These are phyloP conservation scores for Amaranthus cruentus DNA, from an alignment of 148 eudicot genomes.

Conservation along the genomic window DNA sequence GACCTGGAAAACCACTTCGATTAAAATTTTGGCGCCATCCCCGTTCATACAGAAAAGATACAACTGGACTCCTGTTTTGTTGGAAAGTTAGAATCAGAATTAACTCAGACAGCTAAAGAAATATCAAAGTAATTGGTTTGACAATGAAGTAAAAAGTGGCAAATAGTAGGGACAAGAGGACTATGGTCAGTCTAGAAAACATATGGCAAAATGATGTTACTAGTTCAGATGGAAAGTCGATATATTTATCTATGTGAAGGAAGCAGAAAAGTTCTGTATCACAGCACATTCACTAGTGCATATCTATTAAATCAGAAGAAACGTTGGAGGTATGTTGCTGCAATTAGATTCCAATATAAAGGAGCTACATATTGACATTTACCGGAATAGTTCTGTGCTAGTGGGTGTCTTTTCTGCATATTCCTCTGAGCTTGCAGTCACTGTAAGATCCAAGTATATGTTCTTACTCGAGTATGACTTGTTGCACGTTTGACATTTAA, in stretches of 20 bases:
- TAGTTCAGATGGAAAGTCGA: neutral
- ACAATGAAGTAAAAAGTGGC: neutral
- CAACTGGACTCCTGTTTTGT: conserved; percentile 72
- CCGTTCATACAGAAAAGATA: conserved; percentile 90
- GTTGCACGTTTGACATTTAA: conserved; percentile 69
- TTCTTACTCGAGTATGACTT: conserved; percentile 90
- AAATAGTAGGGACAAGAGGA: neutral
- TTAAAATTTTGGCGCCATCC: conserved; percentile 98
- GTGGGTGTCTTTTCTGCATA: conserved; percentile 65
- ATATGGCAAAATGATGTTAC: neutral
- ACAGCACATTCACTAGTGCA: neutral
- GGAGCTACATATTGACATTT: conserved; percentile 6
- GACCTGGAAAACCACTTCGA: conserved; percentile 88
- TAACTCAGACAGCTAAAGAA: neutral
- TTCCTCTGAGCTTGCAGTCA: conserved; percentile 73
- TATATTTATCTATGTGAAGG: neutral
- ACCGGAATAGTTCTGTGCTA: conserved; percentile 85
- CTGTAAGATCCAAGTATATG: conserved; percentile 85
- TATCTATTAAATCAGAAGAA: neutral
- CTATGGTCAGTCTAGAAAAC: neutral
- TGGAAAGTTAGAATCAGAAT: neutral
- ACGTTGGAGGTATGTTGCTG: neutral
- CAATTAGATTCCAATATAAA: neutral
- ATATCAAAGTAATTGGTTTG: neutral
- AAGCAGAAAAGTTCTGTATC: neutral